Evolutionary conservation across 2,329 filamentous ascomycete genomes (phyloP).

Genomic region (Lecanicillium sp.): DNA sequence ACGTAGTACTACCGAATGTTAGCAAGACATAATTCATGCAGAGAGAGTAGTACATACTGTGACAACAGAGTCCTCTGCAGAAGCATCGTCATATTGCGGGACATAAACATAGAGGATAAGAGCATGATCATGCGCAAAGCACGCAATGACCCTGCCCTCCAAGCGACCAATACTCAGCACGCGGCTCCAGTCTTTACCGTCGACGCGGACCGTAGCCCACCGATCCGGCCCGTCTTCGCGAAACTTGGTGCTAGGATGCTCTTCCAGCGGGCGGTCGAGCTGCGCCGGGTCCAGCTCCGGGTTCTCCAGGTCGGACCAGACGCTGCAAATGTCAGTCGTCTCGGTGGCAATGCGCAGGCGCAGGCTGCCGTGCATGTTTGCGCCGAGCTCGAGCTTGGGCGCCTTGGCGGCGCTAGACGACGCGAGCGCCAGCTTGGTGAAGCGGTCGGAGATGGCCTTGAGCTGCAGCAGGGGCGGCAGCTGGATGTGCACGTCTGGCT

Average conservation of each 20-base stretch:
- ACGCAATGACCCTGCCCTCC: slow-evolving; percentile 87
- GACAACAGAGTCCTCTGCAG: slow-evolving; percentile 63
- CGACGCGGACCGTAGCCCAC: slow-evolving; percentile 86
- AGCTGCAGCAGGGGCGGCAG: slow-evolving; percentile 81
- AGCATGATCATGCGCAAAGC: slow-evolving; percentile 74
- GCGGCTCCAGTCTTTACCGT: slow-evolving; percentile 88
- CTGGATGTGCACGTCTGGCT: slow-evolving; percentile 90
- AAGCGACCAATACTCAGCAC: slow-evolving; percentile 89
- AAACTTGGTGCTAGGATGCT: slow-evolving; percentile 78
- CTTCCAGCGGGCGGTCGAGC: slow-evolving; percentile 61
- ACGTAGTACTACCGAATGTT: slow-evolving; percentile 31
- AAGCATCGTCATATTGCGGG: slow-evolving; percentile 58
- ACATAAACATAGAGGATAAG: slow-evolving; percentile 80
- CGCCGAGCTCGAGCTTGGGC: slow-evolving; percentile 75
- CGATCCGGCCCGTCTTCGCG: slow-evolving; percentile 67
- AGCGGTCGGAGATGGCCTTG: slow-evolving; percentile 90
- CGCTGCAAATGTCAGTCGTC: slow-evolving; percentile 73
- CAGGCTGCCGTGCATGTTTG: slow-evolving; percentile 89
- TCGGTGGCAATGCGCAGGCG: slow-evolving; percentile 76
- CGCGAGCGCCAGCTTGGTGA: slow-evolving; percentile 72
- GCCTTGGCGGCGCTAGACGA: slow-evolving; percentile 19
- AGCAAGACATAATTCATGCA: slow-evolving; percentile 9
- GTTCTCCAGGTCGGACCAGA: slow-evolving; percentile 81
- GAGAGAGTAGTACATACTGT: slow-evolving; percentile 46
- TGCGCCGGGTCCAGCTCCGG: slow-evolving; percentile 77